These are phyloP conservation scores for Talaromyces wortmannii DNA, from an alignment of 495 filamentous ascomycete species.

Conservation along the genomic window DNA sequence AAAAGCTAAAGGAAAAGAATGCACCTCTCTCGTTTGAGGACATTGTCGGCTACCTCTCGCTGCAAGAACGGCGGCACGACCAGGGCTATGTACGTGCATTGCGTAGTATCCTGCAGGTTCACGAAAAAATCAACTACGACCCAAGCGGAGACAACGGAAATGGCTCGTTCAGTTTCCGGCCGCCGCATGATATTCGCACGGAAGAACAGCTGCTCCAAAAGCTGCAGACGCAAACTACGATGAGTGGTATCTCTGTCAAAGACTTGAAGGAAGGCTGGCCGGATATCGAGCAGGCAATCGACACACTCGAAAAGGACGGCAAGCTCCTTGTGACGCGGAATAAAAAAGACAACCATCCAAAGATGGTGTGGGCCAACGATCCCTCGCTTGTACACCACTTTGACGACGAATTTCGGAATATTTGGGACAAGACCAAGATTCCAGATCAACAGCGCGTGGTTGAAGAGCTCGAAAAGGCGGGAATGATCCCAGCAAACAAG, in stretches of 20 bases:
- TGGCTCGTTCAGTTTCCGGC: conserved; percentile 70
- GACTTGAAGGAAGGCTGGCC: conserved; percentile 95
- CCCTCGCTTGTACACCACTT: conserved; percentile 66
- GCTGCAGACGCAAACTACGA: conserved; percentile 75
- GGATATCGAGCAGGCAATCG: conserved; percentile 69
- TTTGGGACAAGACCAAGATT: conserved; percentile 78
- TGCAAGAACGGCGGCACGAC: conserved; percentile 45
- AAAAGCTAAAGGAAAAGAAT: conserved; percentile 74
- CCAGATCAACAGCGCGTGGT: conserved; percentile 71
- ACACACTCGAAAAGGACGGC: conserved; percentile 67
- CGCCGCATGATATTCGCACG: conserved; percentile 69
- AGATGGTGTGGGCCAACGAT: conserved; percentile 85
- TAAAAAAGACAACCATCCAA: conserved; percentile 84
- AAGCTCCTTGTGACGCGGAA: conserved; percentile 79
- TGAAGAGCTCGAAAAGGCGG: conserved; percentile 61
- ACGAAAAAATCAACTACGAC: conserved; percentile 67
- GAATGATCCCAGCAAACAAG: conserved; percentile 74
- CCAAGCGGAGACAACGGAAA: conserved; percentile 49
- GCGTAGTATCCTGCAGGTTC: conserved; percentile 34
- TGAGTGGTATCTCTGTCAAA: conserved; percentile 71
- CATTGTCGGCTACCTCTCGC: conserved; percentile 69
- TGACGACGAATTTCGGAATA: conserved; percentile 71
- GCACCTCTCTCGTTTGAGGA: conserved; percentile 63
- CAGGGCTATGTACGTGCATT: conserved; percentile 37
- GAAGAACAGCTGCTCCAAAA: conserved; percentile 69